Evolutionary conservation across 225 moss, liverwort and hornwort species (phyloP).

Genomic region (Ulota crispa): DNA sequence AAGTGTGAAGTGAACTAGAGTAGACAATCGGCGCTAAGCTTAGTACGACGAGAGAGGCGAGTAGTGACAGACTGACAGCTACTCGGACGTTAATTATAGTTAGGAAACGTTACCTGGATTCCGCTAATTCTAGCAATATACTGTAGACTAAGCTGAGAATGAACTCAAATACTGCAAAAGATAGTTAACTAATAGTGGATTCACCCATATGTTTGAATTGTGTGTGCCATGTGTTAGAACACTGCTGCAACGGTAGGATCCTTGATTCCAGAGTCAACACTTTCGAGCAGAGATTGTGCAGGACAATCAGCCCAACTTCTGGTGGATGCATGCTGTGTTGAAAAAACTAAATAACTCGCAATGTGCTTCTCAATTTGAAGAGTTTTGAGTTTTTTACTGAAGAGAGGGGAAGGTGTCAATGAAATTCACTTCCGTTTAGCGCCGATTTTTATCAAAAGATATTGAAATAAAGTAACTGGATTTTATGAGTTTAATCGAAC

Average conservation of each 20-base stretch:
- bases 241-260: conserved; percentile 1
- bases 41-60: not conserved
- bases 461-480: not conserved
- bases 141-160: too few relatives aligned
- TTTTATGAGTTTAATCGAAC: not conserved
- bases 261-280: not conserved
- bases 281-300: not conserved
- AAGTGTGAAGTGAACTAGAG: not conserved
- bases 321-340: not conserved
- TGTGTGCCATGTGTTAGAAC: not conserved
- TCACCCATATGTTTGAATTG: not conserved
- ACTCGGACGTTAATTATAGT: conserved; percentile 6
- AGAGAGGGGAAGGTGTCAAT: not conserved
- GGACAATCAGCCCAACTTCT: conserved; percentile 19
- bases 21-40: not conserved
- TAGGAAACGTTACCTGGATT: not conserved
- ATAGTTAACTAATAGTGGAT: not conserved
- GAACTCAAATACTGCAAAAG: not conserved
- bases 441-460: not conserved
- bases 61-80: conserved; percentile 8
- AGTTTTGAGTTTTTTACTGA: not conserved
- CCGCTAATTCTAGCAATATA: not conserved
- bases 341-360: not conserved
- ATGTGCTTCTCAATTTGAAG: not conserved
- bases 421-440: not conserved